Base-by-base conservation (phyloP, 2,329 filamentous ascomycete species). In the Furcasterigmium sp. region DNA sequence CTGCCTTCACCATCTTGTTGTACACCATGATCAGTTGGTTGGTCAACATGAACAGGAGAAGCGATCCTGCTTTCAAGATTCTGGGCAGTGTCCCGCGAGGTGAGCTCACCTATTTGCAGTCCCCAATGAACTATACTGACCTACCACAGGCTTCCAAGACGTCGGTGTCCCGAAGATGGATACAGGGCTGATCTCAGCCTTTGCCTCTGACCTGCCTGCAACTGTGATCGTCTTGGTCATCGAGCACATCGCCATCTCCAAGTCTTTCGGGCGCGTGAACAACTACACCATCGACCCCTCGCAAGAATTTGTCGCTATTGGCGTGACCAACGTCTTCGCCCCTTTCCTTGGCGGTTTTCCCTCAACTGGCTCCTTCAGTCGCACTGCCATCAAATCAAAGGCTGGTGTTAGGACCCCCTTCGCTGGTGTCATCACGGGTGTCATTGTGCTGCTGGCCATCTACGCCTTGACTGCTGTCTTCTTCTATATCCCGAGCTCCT, bases 371-470 rank as follows among this genome's bases (percentile, higher is more conserved):
- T 97, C 93, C 3, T 97, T 97, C 73, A 95, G 88, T 28, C 83
- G 93, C 48, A 97, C 93, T 21, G 91, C 93, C 42, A 96, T 97
- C 68, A 95, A 96, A 65, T 93, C 91, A 5, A 97, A 97, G 66
- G 91, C 93, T 39, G 93, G 93, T 56, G 91, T 96, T 4, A 82
- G 89, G 19, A 96, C 91, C 1, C 91, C 91, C 1, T 82, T 95
- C 43, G 90, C 88, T 14, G 91, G 93, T 66, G 77, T 95, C 34
- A 87, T 97, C 50, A 96, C 91, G 8, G 91, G 87, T 0, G 42
- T 86, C 13, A 77, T 97, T 13, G 91, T 97, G 4, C 75, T 97
- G 0, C 70, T 97, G 8, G 91, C 93, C 28, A 88, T 95, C 49
- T 97, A 96, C 57, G 87, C 87, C 10, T 70, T 97, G 39, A 84